Evolutionary conservation across 2,329 filamentous ascomycete species (phyloP).

Genomic region (Dactylellina haptotyla): DNA sequence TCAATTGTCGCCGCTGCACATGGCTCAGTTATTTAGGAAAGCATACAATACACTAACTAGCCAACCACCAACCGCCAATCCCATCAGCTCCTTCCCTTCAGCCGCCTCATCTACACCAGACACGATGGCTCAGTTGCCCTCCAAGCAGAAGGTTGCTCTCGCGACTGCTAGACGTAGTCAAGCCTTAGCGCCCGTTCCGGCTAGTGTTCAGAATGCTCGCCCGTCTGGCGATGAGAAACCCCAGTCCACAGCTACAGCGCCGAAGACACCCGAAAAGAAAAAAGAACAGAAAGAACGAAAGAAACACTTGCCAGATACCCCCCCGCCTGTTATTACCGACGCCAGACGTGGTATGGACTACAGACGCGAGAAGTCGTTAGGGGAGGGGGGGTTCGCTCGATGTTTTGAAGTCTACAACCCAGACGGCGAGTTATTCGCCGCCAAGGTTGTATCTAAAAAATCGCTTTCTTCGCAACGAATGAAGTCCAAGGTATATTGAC

Average conservation of each 20-base stretch:
- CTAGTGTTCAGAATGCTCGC: constrained; percentile 48
- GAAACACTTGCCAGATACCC: constrained; percentile 57
- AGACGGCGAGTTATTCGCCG: constrained; percentile 57
- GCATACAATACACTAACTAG: constrained; percentile 36
- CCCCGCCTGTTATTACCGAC: constrained; percentile 57
- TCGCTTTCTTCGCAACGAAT: constrained; percentile 56
- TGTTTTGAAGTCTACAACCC: constrained; percentile 58
- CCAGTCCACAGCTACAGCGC: constrained; percentile 29
- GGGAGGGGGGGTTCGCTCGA: constrained; percentile 58
- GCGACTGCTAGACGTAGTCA: constrained; percentile 54
- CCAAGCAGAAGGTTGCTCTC: constrained; percentile 51
- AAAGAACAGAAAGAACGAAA: constrained; percentile 57
- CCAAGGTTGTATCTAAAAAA: constrained; percentile 59
- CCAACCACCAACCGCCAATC: constrained; percentile 11
- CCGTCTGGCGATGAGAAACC: constrained; percentile 36
- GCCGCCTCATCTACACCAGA: constrained; percentile 9
- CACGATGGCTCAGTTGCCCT: constrained; percentile 49
- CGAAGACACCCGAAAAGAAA: constrained; percentile 56
- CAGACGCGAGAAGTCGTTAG: constrained; percentile 56
- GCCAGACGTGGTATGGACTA: constrained; percentile 56
- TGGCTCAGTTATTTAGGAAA: constrained; percentile 38
- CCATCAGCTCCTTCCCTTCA: constrained; percentile 4
- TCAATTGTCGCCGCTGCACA: not conserved
- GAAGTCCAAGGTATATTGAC: constrained; percentile 55
- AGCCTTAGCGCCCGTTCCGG: constrained; percentile 49